Base-by-base conservation (phyloP, 352 stramenopile species). In the Blastocystis sp. region DNA sequence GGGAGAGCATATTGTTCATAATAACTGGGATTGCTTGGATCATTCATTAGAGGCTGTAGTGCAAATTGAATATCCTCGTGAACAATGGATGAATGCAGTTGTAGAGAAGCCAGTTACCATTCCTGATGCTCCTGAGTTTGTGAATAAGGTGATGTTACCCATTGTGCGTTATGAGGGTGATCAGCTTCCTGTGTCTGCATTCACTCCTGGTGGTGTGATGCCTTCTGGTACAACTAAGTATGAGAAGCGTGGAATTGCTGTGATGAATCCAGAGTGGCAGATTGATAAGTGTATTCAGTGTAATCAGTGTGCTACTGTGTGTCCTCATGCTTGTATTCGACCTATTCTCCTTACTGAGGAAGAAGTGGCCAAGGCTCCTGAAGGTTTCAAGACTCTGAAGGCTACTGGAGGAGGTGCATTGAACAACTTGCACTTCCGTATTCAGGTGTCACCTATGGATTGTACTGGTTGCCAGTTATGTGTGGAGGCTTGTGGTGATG, bases 291-390 rank as follows among this genome's bases (percentile, higher is more conserved):
- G 90, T 66, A 92, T 90, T 24, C 90, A 92, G 87, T 92, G 90
- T 83, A 92, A 92, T 85, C 90, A 92, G 78, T 92, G 90, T 80
- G 87, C 91, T 66, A 90, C 89, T 67, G 89, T 92, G 0, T 92
- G 90, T 49, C 90, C 90, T 19, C 90, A 92, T 74, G 90, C 90
- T 46, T 89, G 81, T 9, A 92, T 92, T 56, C 74, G 90, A 27
- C 90, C 90, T 12, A 91, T 92, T 69, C 89, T 92, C 73, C 88
- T 92, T 6, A 91, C 88, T 63, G 89, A 90, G 88, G 90, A 92
- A 32, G 90, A 92, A 59, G 73, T 87, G 46, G 71, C 86, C 49
- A 88, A 88, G 24, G 90, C 90, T 42, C 90, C 90, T 14, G 87
- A 89, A 78, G 89, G 89, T 29, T 92, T 92, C 67, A 86, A 88